phyloP scores from a whole-genome alignment of 805 yeast genomes.

The Ogataea pini region DNA sequence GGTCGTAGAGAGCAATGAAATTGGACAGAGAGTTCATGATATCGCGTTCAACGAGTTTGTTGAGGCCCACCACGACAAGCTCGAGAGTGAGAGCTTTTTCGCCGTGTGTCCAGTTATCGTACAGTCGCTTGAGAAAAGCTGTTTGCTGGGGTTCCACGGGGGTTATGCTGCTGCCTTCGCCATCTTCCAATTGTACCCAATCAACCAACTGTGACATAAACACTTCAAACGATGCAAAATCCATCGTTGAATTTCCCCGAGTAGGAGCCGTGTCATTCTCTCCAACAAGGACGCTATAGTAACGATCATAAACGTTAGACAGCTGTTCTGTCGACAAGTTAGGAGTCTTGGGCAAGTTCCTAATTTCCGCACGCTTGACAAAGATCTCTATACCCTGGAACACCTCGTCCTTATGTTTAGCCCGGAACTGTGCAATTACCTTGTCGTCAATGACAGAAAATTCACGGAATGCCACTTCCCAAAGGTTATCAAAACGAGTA shows the following conservation, averaged over 20 bases:
- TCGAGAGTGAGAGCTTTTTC: slow-evolving; percentile 62
- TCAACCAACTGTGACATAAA: slow-evolving; percentile 81
- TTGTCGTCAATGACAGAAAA: slow-evolving; percentile 79
- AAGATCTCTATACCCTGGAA: slow-evolving; percentile 84
- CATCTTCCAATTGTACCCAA: slow-evolving; percentile 52
- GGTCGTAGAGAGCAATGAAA: slow-evolving; percentile 76
- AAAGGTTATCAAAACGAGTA: slow-evolving; percentile 83
- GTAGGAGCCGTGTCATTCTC: slow-evolving; percentile 63
- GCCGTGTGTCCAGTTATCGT: slow-evolving; percentile 67
- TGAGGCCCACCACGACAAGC: slow-evolving; percentile 73
- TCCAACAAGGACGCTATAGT: slow-evolving; percentile 68
- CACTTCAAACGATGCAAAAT: slow-evolving; percentile 63
- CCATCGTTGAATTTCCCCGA: slow-evolving; percentile 69
- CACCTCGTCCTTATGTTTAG: slow-evolving; percentile 71
- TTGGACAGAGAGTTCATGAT: slow-evolving; percentile 76
- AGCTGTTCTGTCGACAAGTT: slow-evolving; percentile 59
- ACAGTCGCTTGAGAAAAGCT: slow-evolving; percentile 60
- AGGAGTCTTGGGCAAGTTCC: slow-evolving; percentile 77
- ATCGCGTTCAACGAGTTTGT: slow-evolving; percentile 67
- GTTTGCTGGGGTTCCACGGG: slow-evolving; percentile 16
- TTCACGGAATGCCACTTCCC: slow-evolving; percentile 91
- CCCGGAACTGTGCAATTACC: slow-evolving; percentile 66
- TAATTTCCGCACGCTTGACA: slow-evolving; percentile 86
- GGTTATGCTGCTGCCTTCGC: slow-evolving; percentile 20
- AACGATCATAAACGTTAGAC: slow-evolving; percentile 80